Evolutionary conservation across 495 filamentous ascomycete species (phyloP).

Genomic region (Podospora tetraspora): DNA sequence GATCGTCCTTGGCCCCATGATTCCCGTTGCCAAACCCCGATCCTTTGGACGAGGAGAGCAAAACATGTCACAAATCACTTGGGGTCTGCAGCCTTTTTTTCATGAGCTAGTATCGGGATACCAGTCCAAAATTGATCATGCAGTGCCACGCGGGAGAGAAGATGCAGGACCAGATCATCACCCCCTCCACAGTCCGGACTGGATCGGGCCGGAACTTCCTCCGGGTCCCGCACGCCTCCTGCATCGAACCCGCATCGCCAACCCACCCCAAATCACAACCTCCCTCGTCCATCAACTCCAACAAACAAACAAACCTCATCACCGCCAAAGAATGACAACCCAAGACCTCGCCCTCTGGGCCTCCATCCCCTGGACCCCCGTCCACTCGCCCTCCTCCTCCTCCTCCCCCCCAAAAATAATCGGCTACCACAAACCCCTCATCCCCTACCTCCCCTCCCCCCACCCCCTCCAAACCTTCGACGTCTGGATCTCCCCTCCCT

Average conservation of each 20-base stretch:
- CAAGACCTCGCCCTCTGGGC: slow-evolving; percentile 11
- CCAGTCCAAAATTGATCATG: background rate
- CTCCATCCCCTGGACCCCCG: slow-evolving; percentile 16
- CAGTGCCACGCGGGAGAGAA: background rate
- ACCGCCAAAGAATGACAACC: background rate
- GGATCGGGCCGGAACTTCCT: background rate
- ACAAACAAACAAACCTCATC: background rate
- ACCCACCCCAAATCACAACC: background rate
- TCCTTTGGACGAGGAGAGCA: background rate
- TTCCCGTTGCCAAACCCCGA: background rate
- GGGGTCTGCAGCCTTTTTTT: too few species aligned
- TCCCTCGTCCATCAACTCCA: background rate
- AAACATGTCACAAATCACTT: background rate
- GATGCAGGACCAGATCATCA: background rate
- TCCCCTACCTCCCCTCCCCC: slow-evolving; percentile 7
- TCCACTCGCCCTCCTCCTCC: background rate
- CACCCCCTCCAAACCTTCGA: slow-evolving; percentile 23
- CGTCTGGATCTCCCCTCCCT: slow-evolving; percentile 18
- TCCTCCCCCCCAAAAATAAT: background rate
- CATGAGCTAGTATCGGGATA: too few species aligned
- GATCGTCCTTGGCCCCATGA: too few species aligned
- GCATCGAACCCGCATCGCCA: background rate
- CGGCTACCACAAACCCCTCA: slow-evolving; percentile 20
- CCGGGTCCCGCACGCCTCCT: background rate
- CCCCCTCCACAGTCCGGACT: background rate